Base-by-base conservation (phyloP, 352 stramenopile species). In the Globisporangium emineosum region DNA sequence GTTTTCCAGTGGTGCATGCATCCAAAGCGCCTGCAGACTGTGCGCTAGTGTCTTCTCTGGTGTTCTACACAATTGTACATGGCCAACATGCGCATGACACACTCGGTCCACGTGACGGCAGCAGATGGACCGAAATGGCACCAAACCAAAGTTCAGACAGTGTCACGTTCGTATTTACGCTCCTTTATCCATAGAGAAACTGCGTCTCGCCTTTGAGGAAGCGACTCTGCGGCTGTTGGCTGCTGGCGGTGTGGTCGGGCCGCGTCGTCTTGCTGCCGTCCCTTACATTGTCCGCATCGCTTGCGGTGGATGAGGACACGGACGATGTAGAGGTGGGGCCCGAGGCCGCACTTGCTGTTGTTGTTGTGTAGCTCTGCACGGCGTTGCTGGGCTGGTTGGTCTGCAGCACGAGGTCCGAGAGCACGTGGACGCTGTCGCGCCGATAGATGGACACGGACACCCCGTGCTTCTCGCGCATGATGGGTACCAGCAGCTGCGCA, bases 381-480 rank as follows among this genome's bases (percentile, higher is more conserved):
- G 42, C 68, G 33, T 60, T 69, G 51, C 61, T 80, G 8, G 76
- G 69, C 52, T 81, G 77, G 30, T 78, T 80, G 35, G 55, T 60
- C 37, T 66, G 60, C 53, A 67, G 73, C 17, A 90, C 67, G 43
- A 90, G 53, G 50, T 90, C 81, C 17, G 81, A 84, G 51, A 88
- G 54, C 21, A 90, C 70, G 27, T 89, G 79, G 21, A 83, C 66
- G 32, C 72, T 81, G 37, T 86, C 80, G 5, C 76, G 79, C 25
- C 78, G 76, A 56, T 85, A 86, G 43, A 90, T 79, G 42, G 72
- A 78, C 37, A 90, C 77, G 27, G 75, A 81, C 68, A 89, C 75
- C 25, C 79, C 78, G 57, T 90, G 76, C 21, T 77, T 73, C 58
- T 90, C 77, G 27, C 79, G 76, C 76, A 90, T 77, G 9, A 89